Conservation (phyloP, 2,329 filamentous ascomycete species). For the Metarhizium robertsii region DNA sequence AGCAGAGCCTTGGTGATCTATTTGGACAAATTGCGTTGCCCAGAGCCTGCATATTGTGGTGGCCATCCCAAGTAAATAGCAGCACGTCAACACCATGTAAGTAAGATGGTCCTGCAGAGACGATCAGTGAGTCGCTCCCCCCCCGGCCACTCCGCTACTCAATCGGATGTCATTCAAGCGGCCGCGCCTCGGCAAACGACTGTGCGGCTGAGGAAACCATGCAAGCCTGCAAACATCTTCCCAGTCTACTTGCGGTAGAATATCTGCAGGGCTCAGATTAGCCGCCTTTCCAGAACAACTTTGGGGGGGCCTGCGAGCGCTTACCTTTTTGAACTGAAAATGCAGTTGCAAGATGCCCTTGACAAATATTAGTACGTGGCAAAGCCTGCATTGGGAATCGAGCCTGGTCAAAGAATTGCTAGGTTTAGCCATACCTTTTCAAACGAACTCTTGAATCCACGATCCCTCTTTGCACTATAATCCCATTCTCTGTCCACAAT, state of each 20-base stretch:
- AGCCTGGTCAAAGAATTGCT: slow-evolving; percentile 6
- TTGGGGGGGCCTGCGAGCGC: not conserved
- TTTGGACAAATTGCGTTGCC: not conserved
- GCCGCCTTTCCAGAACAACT: not conserved
- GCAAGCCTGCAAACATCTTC: not conserved
- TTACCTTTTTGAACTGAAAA: slow-evolving; percentile 96
- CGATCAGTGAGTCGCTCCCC: not conserved
- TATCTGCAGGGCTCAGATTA: slow-evolving; percentile 4
- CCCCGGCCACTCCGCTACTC: not conserved
- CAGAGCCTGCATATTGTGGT: not conserved
- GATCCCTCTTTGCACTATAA: slow-evolving; percentile 89
- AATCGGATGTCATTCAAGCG: not conserved
- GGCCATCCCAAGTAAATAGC: not conserved
- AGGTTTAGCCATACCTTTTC: slow-evolving; percentile 65
- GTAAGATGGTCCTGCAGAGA: not conserved
- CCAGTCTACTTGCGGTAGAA: slow-evolving; percentile 9
- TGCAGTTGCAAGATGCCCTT: slow-evolving; percentile 74
- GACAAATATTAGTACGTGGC: not conserved
- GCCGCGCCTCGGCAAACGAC: not conserved
- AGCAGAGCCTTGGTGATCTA: not conserved
- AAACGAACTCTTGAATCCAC: slow-evolving; percentile 93
- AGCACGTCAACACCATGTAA: not conserved
- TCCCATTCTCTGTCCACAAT: slow-evolving; percentile 99
- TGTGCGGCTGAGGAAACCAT: not conserved
- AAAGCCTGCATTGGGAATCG: slow-evolving; percentile 8